These are phyloP conservation scores for Myxozyma neotropica DNA, from an alignment of 805 yeast species.

Conservation along the genomic window DNA sequence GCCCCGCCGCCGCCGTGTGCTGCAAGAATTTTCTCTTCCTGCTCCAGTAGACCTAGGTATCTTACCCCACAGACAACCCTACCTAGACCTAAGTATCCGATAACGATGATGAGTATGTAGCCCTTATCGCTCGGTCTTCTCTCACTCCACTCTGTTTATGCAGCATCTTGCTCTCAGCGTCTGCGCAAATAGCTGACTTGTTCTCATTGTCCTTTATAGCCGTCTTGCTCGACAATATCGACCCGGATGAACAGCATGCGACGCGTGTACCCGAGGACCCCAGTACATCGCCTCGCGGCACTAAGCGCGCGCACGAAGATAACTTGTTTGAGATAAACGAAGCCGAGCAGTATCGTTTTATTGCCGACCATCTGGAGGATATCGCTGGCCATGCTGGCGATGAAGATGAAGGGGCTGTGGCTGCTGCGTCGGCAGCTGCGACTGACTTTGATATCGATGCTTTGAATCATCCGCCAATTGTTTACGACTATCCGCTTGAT, in stretches of 20 bases:
- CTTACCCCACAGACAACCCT: background rate
- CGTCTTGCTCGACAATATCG: constrained; percentile 3
- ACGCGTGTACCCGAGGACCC: background rate
- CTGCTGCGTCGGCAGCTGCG: too few species aligned
- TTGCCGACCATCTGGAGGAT: constrained; percentile 37
- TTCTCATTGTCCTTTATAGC: background rate
- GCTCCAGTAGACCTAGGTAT: background rate
- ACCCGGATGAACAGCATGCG: background rate
- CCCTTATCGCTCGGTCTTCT: background rate
- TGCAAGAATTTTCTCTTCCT: too few species aligned
- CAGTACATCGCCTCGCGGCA: background rate
- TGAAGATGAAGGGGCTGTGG: too few species aligned
- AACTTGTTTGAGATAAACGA: constrained; percentile 35
- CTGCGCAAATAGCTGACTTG: background rate
- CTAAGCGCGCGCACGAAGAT: constrained; percentile 8
- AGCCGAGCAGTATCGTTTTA: constrained; percentile 38
- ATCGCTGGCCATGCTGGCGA: background rate
- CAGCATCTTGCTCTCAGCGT: background rate
- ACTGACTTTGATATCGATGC: background rate
- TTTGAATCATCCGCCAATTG: background rate
- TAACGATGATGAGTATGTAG: constrained; percentile 2
- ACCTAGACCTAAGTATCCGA: background rate
- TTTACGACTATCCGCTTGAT: constrained; percentile 13
- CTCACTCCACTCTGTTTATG: background rate
- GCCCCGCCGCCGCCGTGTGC: too few species aligned